Evolutionary conservation across 495 filamentous ascomycete species (phyloP).

Genomic region (Neurospora tetrasperma): DNA sequence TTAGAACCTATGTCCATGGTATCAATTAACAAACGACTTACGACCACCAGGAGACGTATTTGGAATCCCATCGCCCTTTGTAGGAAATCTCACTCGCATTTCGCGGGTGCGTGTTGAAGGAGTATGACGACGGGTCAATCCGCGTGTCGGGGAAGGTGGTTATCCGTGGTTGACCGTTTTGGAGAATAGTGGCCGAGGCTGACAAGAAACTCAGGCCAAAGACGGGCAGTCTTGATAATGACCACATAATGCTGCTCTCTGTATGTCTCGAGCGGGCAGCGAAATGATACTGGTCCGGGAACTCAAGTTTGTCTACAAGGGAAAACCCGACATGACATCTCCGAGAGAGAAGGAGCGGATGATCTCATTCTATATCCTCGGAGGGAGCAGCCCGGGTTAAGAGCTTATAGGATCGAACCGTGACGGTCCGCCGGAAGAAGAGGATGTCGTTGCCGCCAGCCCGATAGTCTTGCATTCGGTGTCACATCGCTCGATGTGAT

Average conservation of each 20-base stretch:
- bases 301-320: background rate
- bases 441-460: background rate
- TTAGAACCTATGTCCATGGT: background rate
- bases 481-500: background rate
- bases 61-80: slow-evolving; percentile 60
- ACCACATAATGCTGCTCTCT: slow-evolving; percentile 7
- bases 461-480: background rate
- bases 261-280: background rate
- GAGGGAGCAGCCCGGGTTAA: background rate
- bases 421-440: background rate
- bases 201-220: slow-evolving; percentile 16
- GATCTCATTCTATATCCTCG: background rate
- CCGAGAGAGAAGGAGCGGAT: background rate
- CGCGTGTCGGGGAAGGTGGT: slow-evolving; percentile 39
- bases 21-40: slow-evolving; percentile 21
- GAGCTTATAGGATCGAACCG: background rate
- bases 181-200: slow-evolving; percentile 40
- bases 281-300: background rate
- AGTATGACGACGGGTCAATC: slow-evolving; percentile 27
- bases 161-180: slow-evolving; percentile 49
- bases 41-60: slow-evolving; percentile 57
- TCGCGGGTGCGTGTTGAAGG: slow-evolving; percentile 41
- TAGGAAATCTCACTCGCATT: slow-evolving; percentile 53
- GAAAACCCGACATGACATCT: background rate
- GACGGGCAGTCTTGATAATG: slow-evolving; percentile 15